These are phyloP conservation scores for Saccharomycopsis selenospora DNA, from an alignment of 805 yeast genomes.

Conservation along the genomic window DNA sequence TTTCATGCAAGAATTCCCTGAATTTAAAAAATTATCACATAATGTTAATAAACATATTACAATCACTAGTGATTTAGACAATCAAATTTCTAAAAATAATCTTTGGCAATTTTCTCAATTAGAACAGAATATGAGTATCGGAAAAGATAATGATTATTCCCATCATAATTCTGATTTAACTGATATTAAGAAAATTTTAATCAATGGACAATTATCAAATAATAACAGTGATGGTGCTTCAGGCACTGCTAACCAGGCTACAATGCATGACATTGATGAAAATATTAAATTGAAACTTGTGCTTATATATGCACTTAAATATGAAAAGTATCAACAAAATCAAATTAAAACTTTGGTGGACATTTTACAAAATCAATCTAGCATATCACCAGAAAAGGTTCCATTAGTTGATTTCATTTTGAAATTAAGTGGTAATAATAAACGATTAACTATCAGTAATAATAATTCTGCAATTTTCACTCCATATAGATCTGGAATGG, in stretches of 20 bases:
- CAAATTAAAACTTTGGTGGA: constrained; percentile 35
- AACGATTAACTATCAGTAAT: constrained; percentile 34
- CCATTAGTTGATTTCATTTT: constrained; percentile 41
- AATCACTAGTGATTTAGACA: constrained; percentile 78
- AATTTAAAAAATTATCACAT: constrained; percentile 77
- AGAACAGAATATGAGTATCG: constrained; percentile 77
- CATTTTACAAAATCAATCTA: constrained; percentile 32
- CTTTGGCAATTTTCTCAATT: constrained; percentile 84
- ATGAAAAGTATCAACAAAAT: constrained; percentile 45
- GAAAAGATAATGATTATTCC: constrained; percentile 32
- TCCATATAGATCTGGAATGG: background rate
- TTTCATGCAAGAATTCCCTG: constrained; percentile 90
- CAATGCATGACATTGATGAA: constrained; percentile 36
- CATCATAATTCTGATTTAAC: constrained; percentile 47
- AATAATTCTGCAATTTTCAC: constrained; percentile 3
- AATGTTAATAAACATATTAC: constrained; percentile 92
- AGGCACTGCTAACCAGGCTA: constrained; percentile 21
- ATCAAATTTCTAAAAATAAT: constrained; percentile 52
- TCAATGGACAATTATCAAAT: constrained; percentile 26
- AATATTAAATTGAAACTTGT: constrained; percentile 64
- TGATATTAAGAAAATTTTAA: constrained; percentile 50
- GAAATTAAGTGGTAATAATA: constrained; percentile 36
- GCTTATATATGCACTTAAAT: constrained; percentile 66
- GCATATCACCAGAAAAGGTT: constrained; percentile 31
- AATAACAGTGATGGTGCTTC: constrained; percentile 19